phyloP scores from a whole-genome alignment of 495 filamentous ascomycete genomes.

The Coniosporium apollinis region DNA sequence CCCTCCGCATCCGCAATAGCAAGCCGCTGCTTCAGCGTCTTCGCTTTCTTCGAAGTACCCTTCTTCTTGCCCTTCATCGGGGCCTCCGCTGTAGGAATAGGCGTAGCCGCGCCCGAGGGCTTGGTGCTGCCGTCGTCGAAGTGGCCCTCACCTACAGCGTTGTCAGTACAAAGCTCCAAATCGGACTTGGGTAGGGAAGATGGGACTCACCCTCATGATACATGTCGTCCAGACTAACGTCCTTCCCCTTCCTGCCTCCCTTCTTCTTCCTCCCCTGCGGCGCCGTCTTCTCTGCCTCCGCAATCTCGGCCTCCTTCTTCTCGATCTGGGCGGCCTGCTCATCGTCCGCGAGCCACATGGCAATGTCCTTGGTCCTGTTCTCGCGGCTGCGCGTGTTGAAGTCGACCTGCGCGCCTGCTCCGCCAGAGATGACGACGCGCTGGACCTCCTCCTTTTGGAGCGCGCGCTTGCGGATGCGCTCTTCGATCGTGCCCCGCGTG shows the following conservation, averaged over 20 bases:
- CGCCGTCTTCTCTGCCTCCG: slow-evolving; percentile 39
- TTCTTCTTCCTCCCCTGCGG: slow-evolving; percentile 47
- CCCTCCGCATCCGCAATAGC: slow-evolving; percentile 67
- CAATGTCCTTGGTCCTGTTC: slow-evolving; percentile 88
- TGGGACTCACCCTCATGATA: slow-evolving; percentile 79
- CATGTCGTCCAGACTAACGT: slow-evolving; percentile 83
- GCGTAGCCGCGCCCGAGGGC: slow-evolving; percentile 69
- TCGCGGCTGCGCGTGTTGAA: slow-evolving; percentile 83
- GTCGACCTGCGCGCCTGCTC: slow-evolving; percentile 67
- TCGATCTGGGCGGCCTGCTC: slow-evolving; percentile 87
- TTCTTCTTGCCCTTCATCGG: slow-evolving; percentile 38
- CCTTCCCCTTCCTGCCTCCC: slow-evolving; percentile 28
- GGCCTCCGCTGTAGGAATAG: slow-evolving; percentile 39
- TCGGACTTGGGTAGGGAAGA: background rate
- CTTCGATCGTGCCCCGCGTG: slow-evolving; percentile 92
- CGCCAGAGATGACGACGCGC: slow-evolving; percentile 90
- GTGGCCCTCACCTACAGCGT: slow-evolving; percentile 62
- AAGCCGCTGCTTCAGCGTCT: slow-evolving; percentile 76
- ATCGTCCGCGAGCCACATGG: slow-evolving; percentile 91
- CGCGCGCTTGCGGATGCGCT: slow-evolving; percentile 93
- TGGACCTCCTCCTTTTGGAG: slow-evolving; percentile 99
- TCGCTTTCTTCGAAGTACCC: slow-evolving; percentile 60
- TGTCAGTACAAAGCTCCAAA: slow-evolving; percentile 1
- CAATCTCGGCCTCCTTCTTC: slow-evolving; percentile 67
- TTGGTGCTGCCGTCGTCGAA: slow-evolving; percentile 75